Percentiles rank a stretch among this genome's conserved stretches.
Conservation (phyloP, 2,329 filamentous ascomycete species). For the Davidsoniella virescens region DNA sequence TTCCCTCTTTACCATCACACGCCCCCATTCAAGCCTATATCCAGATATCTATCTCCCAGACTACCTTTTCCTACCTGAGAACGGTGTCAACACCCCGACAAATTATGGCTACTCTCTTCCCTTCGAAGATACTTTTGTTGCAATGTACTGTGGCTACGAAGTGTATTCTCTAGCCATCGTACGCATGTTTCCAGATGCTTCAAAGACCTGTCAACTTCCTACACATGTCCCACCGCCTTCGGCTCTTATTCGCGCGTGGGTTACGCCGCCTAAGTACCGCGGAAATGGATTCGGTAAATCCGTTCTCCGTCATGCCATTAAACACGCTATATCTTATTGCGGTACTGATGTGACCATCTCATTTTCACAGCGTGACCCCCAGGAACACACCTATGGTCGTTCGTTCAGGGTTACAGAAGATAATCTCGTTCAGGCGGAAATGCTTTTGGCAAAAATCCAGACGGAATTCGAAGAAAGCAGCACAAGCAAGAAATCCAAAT, state of each 20-base stretch:
- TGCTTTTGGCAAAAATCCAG: too few species aligned
- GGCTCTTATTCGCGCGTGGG: conserved; percentile 69
- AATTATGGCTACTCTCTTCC: conserved; percentile 12
- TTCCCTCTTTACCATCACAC: too few species aligned
- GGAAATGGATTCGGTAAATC: conserved; percentile 55
- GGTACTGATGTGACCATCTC: conserved; percentile 51
- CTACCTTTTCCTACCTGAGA: too few species aligned
- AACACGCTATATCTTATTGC: conserved; percentile 48
- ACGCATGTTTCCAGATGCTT: conserved; percentile 19
- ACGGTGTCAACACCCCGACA: conserved; percentile 32
- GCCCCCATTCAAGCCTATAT: too few species aligned
- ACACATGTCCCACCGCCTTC: conserved; percentile 26
- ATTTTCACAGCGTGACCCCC: conserved; percentile 61
- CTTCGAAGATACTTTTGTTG: conserved; percentile 40
- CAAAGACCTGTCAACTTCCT: conserved; percentile 21
- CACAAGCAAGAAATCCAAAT: too few species aligned
- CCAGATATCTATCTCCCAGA: too few species aligned
- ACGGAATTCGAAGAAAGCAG: too few species aligned
- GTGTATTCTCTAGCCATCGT: conserved; percentile 57
- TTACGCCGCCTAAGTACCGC: conserved; percentile 53
- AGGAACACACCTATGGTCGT: too few species aligned
- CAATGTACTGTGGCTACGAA: conserved; percentile 37
- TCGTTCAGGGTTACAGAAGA: too few species aligned
- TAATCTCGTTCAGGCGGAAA: too few species aligned
- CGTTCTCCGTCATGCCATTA: conserved; percentile 57